Evolutionary conservation across 805 yeast genomes (phyloP), one percentile per base, ranked within the genome.

Genomic region (Ogataea neopini): DNA sequence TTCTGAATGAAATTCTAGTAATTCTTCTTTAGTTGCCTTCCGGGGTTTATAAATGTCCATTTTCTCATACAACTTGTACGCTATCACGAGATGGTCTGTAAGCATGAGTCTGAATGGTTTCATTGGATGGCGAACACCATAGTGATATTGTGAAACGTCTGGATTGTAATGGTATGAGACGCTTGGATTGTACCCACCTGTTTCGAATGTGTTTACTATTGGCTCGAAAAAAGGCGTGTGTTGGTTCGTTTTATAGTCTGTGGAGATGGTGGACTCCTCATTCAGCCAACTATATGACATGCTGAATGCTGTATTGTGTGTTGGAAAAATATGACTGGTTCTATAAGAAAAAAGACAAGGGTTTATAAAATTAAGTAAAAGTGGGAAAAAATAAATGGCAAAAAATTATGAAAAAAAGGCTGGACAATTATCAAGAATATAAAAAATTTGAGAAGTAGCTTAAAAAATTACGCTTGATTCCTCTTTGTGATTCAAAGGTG

Each of bases 111-210:
- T 73, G 66, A 91, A 88, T 13, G 99, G 99, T 66, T 92, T 92
- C 99, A 92, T 92, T n/a, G 99, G 99, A 67, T 92, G 99, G 50
- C 83, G 79, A 1, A 88, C 86, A 14, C 99, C 99, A 66, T 88
- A 91, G 61, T 91, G 97, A 67, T 84, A 91, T 54, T 80, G 78
- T 1, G 88, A 76, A 0, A 84, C 95, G 44, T 84, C 81, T 20
- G 90, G 87, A 65, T 90, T 90, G 68, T 79, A 88, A 66, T 90
- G 97, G 68, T 90, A 90, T 7, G 96, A 88, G 1, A 90, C 96
- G 60, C 79, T 70, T 3, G 84, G 82, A 10, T 70, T 70, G 49
- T 74, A 73, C 6, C 65, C 66, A 10, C 62, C 63, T n/a, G 68
- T 67, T 40, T 65, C 63, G 15, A 71, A 58, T 2, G 73, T 56